A percentile compares a stretch with the other conserved stretches of the same genome.
Evolutionary conservation across 306 rosid species (phyloP).

Genomic region (Sicyos edulis): DNA sequence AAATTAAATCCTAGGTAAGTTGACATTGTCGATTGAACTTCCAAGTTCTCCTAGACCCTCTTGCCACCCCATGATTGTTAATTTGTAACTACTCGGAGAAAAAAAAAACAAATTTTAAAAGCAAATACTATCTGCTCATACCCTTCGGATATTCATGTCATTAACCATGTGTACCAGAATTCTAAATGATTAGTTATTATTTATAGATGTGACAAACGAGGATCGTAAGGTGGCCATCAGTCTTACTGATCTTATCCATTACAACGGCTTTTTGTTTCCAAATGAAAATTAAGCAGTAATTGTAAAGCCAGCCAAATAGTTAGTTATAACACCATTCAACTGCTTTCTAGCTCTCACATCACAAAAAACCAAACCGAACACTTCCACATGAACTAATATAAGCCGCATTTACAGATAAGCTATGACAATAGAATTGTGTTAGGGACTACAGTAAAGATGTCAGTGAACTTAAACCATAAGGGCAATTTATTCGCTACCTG

Average conservation of each 20-base stretch:
- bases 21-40: no score
- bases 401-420: neutral
- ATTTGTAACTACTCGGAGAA: no score
- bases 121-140: no score
- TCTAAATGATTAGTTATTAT: neutral
- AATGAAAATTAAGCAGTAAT: no score
- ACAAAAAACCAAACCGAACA: neutral
- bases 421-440: neutral
- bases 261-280: neutral
- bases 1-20: no score
- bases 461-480: neutral
- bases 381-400: neutral
- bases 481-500: constrained; percentile 40
- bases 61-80: no score
- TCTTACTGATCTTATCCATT: neutral
- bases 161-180: neutral
- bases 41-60: no score
- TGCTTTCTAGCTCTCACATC: neutral
- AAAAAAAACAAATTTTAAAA: no score
- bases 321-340: neutral
- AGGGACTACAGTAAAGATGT: neutral
- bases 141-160: neutral
- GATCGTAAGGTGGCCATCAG: neutral
- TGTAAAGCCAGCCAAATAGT: neutral
- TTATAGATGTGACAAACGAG: neutral